phyloP scores from a whole-genome alignment of 2,329 filamentous ascomycete species.

The Diplocarpon mali region DNA sequence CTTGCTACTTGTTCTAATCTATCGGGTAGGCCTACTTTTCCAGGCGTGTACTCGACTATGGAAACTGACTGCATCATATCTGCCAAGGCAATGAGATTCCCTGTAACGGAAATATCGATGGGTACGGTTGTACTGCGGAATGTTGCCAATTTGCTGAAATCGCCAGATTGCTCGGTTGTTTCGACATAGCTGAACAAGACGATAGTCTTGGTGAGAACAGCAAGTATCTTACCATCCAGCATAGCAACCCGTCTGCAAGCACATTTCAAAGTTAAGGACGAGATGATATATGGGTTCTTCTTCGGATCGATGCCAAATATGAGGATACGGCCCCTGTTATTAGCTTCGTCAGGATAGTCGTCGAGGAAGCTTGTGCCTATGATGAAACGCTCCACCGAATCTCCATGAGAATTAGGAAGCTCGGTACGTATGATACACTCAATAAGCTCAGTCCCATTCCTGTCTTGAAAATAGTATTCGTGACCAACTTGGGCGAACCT shows the following conservation, averaged over 20 bases:
- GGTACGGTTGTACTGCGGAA: constrained; percentile 79
- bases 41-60: constrained; percentile 59
- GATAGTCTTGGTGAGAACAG: constrained; percentile 82
- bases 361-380: constrained; percentile 73
- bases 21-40: constrained; percentile 44
- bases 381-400: constrained; percentile 67
- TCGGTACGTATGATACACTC: constrained; percentile 75
- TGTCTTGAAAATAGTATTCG: constrained; percentile 50
- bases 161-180: constrained; percentile 42
- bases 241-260: constrained; percentile 71
- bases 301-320: constrained; percentile 73
- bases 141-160: constrained; percentile 58
- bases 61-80: constrained; percentile 92
- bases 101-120: constrained; percentile 65
- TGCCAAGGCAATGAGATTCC: constrained; percentile 67
- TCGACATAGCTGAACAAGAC: constrained; percentile 46
- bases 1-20: constrained; percentile 63
- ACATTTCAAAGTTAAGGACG: constrained; percentile 60
- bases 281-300: constrained; percentile 60
- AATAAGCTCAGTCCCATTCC: constrained; percentile 55
- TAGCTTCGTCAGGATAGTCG: constrained; percentile 37
- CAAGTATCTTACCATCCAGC: constrained; percentile 67
- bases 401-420: constrained; percentile 46
- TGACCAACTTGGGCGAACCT: constrained; percentile 68
- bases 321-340: constrained; percentile 65